Evolutionary conservation across 2,329 filamentous ascomycete species (phyloP), one percentile per base, ranked within the genome.

Genomic region (Calonectria pauciramosa): DNA sequence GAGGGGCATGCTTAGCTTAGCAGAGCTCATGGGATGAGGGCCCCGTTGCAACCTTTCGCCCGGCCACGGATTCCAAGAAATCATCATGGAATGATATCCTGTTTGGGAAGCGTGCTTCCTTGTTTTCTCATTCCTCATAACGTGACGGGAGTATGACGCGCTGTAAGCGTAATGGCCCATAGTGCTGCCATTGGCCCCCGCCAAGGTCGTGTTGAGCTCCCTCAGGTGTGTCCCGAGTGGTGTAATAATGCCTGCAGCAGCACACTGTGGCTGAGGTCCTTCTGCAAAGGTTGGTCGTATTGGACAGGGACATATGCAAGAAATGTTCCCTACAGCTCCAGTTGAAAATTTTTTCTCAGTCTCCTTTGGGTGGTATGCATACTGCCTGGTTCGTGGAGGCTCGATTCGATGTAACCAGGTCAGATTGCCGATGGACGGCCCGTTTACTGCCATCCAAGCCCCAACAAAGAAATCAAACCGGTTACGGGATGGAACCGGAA

Each of bases 341-440:
- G n/a, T 65, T 59, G n/a, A 51, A 60, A 28, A 28, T 16, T 28
- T 49, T 49, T 60, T 32, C 30, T 59, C 3, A 13, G 34, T 41
- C 67, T 56, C 26, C 26, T 64, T 41, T 72, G 41, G 44, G 66
- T 68, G 38, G 60, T 51, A 66, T 64, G 68, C 49, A 36, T 28
- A 28, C 20, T 59, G 20, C 49, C 41, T 30, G 34, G 66, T 73
- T 70, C 67, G 41, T 51, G 41, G 63, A 67, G 49, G 47, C 20
- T 65, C 63, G 71, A 73, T 66, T 73, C 51, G 32, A 73, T 73
- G 71, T 51, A 73, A 73, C 71, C 60, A 34, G 23, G 44, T 38
- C 30, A 49, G 66, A 73, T 70, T 66, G 38, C 60, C 60, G 59
- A 68, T 68, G 44, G 49, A n/a, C 64, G 28, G 63, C 28, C 32